A percentile compares a stretch with the other conserved stretches of the same genome.
Conservation (phyloP, 1,139 yeast species). For the Casaregolazyma lundiana region DNA sequence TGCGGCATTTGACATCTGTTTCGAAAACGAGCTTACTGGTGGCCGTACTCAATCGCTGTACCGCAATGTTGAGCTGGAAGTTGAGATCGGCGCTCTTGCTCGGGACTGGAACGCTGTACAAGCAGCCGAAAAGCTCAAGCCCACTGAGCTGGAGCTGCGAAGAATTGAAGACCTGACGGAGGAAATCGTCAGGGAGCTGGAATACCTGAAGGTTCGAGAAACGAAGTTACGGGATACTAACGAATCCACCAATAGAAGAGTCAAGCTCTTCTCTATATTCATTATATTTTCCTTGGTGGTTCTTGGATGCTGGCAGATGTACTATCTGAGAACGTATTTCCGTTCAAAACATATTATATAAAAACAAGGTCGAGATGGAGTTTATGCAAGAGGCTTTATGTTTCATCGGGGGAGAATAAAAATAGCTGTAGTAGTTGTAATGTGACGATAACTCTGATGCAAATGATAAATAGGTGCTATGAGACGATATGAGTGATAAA, state of each 20-base stretch:
- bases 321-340: constrained; percentile 88
- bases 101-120: constrained; percentile 97
- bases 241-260: constrained; percentile 81
- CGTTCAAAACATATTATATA: constrained; percentile 89
- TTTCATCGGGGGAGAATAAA: neutral
- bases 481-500: neutral
- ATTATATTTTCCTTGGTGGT: constrained; percentile 65
- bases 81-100: constrained; percentile 94
- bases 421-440: neutral
- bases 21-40: constrained; percentile 55
- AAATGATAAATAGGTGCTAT: neutral
- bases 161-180: constrained; percentile 75
- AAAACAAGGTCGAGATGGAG: constrained; percentile 13
- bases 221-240: constrained; percentile 92
- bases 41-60: constrained; percentile 24
- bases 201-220: constrained; percentile 81
- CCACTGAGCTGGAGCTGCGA: constrained; percentile 84
- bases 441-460: neutral
- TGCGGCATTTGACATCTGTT: constrained; percentile 87
- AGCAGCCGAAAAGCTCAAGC: constrained; percentile 88
- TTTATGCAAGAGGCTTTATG: neutral
- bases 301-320: constrained; percentile 88
- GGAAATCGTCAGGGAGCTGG: constrained; percentile 73
- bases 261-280: constrained; percentile 73
- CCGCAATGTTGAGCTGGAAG: constrained; percentile 73